Base-by-base conservation (phyloP, 2,329 filamentous ascomycete genomes). In the Alternaria burnsii region DNA sequence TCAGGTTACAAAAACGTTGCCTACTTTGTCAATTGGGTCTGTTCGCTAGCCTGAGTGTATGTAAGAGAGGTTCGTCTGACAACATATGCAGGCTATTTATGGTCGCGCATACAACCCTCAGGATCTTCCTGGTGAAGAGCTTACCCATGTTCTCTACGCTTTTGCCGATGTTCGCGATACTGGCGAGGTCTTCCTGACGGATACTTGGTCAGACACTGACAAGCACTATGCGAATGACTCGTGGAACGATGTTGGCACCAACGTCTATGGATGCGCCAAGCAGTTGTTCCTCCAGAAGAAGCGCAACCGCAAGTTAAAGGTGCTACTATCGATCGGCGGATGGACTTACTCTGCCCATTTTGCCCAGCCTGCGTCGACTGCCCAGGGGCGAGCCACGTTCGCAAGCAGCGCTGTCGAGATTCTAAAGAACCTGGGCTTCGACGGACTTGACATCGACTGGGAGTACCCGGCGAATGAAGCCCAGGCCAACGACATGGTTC, bases 271-370 rank as follows among this genome's bases (percentile, higher is more conserved):
- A 16, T 78, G 75, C 60, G 70, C 69, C 9, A 79, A 79, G 64
- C 77, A 78, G 59, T 63, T 79, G 3, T 76, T 72, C 52, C 68
- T 79, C 2, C 66, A 71, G 16, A 79, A 79, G 69, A 73, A 78
- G 64, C 59, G 58, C 24, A 76, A 79, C 41, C 72, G 76, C 38
- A 77, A 78, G 43, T 60, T 79, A 34, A 78, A 78, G 55, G 67
- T 76, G 5, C 52, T 79, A 18, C 69, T 79, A n/a, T 76, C 75
- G 0, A 78, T 79, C 43, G 77, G 77, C 41, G 77, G 77, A 2
- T 79, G 76, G 76, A 79, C 76, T 4, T 79, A 78, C 53, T 78
- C 77, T 12, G 42, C 73, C 34, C 77, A 78, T 63, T 78, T 79
- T 51, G 66, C 72, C 2, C 63, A 70, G 34, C 71, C 76, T 24